Base-by-base conservation (phyloP, 805 yeast genomes). In the Spathaspora hagerdaliae region DNA sequence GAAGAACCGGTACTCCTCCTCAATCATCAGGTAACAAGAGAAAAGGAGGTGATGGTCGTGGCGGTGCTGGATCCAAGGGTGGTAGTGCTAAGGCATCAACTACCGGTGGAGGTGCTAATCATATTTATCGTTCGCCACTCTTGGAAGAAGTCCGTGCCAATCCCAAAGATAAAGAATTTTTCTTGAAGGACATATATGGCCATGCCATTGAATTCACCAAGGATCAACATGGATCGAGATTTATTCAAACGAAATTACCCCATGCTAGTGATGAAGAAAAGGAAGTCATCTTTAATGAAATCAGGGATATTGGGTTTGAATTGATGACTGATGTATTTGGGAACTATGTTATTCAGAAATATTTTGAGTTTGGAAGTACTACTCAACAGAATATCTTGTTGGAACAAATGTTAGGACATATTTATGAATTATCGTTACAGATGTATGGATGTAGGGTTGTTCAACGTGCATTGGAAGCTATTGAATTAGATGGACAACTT, bases 381-480 rank as follows among this genome's bases (percentile, higher is more conserved):
- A 75, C 80, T 24, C 97, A 92, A 61, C 81, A 78, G 57, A 74
- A 79, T 31, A 74, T 83, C 10, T 71, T 94, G 51, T 78, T 88
- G 43, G 83, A 78, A 35, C 73, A 75, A 44, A 85, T 90, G 90
- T 73, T 74, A 45, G 89, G 91, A 7, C 83, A 83, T 42, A 81
- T 94, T 58, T 77, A 85, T 50, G 77, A 75, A 15, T 71, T 94
- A 45, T 85, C 97, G 0, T 67, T 90, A 58, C 98, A 94, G 59
- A 92, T 92, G 97, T 94, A 94, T 64, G 98, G 98, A 2, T 94
- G 99, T 63, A 78, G 99, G 53, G 99, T 94, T 40, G 95, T 94
- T 32, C 99, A 94, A 67, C 79, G 89, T 58, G 97, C 97, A 1
- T 73, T 94, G 44, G 97, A 88, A 61, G 82, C 81, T 49, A 74